Base-by-base conservation (phyloP, 2,329 filamentous ascomycete genomes). In the Talaromyces rugulosus region DNA sequence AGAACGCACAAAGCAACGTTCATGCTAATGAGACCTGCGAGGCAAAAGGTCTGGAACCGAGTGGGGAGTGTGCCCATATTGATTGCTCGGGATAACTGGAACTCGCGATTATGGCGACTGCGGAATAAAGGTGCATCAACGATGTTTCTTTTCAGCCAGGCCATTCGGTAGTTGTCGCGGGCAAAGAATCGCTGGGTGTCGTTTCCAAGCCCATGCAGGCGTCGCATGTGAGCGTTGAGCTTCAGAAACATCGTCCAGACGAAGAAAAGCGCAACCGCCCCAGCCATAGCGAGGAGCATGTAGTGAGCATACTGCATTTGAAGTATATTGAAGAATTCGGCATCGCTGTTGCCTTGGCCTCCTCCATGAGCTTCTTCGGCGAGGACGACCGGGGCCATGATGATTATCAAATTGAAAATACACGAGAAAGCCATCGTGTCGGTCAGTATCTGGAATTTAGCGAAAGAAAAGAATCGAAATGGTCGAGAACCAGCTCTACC, bases 161-260 rank as follows among this genome's bases (percentile, higher is more conserved):
- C 86, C 83, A 68, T 96, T 80, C 58, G 72, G 5, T 66, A 63
- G 34, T 78, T 67, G 5, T 89, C 83, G 28, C 80, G 78, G 53
- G 87, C 83, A 72, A 93, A 96, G 79, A 92, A 96, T 64, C 85
- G 82, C 74, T 96, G 92, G 1, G 83, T 88, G 66, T 91, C 89
- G 77, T 91, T 92, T 78, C 85, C 88, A 66, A 96, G 83, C 70
- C 88, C 91, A 50, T 89, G 83, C 52, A 96, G 81, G 30, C 85
- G 88, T 65, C 92, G 86, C 42, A 93, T 80, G 71, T 95, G 89
- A 67, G 83, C 85, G 62, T 85, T 80, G 61, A 89, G 77, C 60
- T 84, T 81, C 57, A 86, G 82, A 60, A 80, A 76, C 65, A 88
- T 74, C 64, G 89, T 86, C 85, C 91, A 94, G 65, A 87, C 68